Base-by-base conservation (phyloP, 148 eudicot species). In the Drosera capensis region DNA sequence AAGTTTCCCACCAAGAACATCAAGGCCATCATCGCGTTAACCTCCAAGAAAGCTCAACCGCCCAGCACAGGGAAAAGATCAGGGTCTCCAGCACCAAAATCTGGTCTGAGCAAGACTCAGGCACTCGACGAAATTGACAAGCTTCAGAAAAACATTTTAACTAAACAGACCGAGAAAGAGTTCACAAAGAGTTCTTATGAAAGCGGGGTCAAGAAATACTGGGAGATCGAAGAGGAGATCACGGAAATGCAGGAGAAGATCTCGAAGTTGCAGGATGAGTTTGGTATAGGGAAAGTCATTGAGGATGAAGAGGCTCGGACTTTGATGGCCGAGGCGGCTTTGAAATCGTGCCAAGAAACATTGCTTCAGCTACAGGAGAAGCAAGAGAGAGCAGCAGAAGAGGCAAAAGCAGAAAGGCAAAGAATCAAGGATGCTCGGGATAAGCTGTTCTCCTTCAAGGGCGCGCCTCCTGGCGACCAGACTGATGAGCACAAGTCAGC, bases 101-200 rank as follows among this genome's bases (percentile, higher is more conserved):
- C 95, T n/a, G 99, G 99, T 31, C 60, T 81, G 58, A 64, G 49
- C 11, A 70, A 78, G 60, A 15, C 60, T 1, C 75, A 85, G 59
- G 99, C 99, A 5, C 41, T 79, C 12, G 63, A 58, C 8, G 77
- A 85, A 82, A 79, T 92, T 50, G 95, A 85, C 64, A 81, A 72
- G 75, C 68, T 78, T 37, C 94, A 92, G 58, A 92, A 81, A 42
- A 73, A 62, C 19, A 85, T 85, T 52, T 45, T 92, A 52, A 70
- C 80, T 0, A 60, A 70, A 46, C 99, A 90, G 60, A 90, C 99
- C 8, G 76, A 73, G 56, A 85, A 78, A 63, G 94, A 92, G 68
- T 92, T 71, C 31, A 74, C 76, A 14, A 81, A 78, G 61, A 81
- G 87, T 62, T 81, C 88, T 15, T 92, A 92, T 39, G 86, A 92